These are phyloP conservation scores for Skeletonema potamos DNA, from an alignment of 108 stramenopile species.

Conservation along the genomic window DNA sequence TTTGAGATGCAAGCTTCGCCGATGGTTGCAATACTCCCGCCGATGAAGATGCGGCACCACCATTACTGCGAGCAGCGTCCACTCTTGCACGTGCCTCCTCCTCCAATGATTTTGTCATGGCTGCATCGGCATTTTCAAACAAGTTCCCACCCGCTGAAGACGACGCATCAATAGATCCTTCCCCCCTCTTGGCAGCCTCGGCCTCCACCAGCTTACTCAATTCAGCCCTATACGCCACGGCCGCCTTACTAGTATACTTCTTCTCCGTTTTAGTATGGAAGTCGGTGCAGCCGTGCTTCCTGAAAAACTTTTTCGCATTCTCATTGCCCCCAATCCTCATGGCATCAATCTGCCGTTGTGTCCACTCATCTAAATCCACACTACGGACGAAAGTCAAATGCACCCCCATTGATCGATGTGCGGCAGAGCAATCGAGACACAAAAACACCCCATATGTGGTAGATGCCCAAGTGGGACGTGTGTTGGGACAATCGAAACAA, in stretches of 20 bases:
- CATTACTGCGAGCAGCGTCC: conserved; percentile 34
- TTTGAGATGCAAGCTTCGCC: conserved; percentile 69
- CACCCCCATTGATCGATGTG: conserved; percentile 89
- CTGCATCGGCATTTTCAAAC: conserved; percentile 64
- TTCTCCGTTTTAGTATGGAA: conserved; percentile 85
- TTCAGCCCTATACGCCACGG: conserved; percentile 70
- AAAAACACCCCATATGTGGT: conserved; percentile 93
- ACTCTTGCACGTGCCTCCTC: conserved; percentile 51
- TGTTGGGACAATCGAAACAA: conserved; percentile 95
- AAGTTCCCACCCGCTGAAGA: conserved; percentile 20
- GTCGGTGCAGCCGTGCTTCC: conserved; percentile 80
- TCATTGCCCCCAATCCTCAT: conserved; percentile 92
- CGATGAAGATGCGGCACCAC: conserved; percentile 5
- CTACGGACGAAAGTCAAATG: conserved; percentile 88
- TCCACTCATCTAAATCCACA: conserved; percentile 94
- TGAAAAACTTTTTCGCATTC: conserved; percentile 79
- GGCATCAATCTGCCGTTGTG: conserved; percentile 88
- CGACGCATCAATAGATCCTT: conserved; percentile 40
- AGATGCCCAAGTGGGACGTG: conserved; percentile 92
- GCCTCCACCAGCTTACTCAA: conserved; percentile 69
- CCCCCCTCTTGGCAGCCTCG: conserved; percentile 74
- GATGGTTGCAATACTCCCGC: conserved; percentile 54
- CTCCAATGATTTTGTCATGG: conserved; percentile 52
- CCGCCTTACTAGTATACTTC: conserved; percentile 86
- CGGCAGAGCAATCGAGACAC: conserved; percentile 91